Evolutionary conservation across 179 eudicot genomes (phyloP).

Genomic region (Sideroxylon spinosum): DNA sequence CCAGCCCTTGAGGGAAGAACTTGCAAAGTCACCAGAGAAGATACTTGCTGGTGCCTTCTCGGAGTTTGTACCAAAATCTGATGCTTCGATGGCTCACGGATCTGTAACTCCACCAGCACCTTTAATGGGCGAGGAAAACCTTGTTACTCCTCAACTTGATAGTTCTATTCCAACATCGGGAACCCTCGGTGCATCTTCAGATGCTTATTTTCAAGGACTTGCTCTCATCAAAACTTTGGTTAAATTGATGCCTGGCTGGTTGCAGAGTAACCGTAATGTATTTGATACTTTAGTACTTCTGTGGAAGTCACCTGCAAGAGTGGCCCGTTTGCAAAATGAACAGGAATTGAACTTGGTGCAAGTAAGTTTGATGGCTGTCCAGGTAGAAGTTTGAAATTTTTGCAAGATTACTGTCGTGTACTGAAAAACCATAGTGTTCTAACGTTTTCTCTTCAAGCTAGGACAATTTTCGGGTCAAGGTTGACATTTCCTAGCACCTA

Average conservation of each 20-base stretch:
- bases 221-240: slow-evolving; percentile 76
- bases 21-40: slow-evolving; percentile 89
- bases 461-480: neutral
- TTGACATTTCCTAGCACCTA: neutral
- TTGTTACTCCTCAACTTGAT: slow-evolving; percentile 51
- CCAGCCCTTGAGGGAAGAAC: slow-evolving; percentile 93
- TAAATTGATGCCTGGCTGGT: slow-evolving; percentile 92
- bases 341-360: slow-evolving; percentile 88
- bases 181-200: slow-evolving; percentile 41
- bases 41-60: slow-evolving; percentile 77
- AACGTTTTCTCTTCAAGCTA: neutral
- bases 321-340: slow-evolving; percentile 79
- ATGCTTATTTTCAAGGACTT: slow-evolving; percentile 96
- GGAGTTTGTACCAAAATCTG: slow-evolving; percentile 58
- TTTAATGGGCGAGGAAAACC: slow-evolving; percentile 52
- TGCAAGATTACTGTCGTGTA: neutral
- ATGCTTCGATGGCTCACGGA: slow-evolving; percentile 49
- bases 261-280: slow-evolving; percentile 69
- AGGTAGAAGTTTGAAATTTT: neutral
- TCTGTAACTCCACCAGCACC: slow-evolving; percentile 39
- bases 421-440: slow-evolving; percentile 1
- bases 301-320: slow-evolving; percentile 94
- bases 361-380: slow-evolving; percentile 39
- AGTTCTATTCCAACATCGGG: slow-evolving; percentile 47
- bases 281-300: slow-evolving; percentile 80